Conservation (phyloP, 192 early-diverging fungal genomes). For the Coemansia aciculifera region DNA sequence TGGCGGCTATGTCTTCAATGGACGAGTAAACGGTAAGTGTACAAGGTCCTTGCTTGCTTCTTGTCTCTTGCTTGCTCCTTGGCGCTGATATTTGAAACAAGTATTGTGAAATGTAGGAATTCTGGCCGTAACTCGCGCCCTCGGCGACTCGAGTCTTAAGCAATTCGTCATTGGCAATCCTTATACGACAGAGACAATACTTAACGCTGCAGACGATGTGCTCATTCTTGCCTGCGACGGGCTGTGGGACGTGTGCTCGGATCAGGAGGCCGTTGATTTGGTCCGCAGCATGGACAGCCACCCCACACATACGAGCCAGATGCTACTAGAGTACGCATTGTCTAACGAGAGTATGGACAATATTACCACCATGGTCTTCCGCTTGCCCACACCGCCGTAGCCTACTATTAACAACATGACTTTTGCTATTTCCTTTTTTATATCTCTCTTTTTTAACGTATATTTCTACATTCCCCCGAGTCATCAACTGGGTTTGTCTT, state of each 20-base stretch:
- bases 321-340: conserved; percentile 82
- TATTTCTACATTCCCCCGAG: background rate
- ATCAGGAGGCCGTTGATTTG: conserved; percentile 90
- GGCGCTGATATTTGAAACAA: background rate
- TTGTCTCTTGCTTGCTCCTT: background rate
- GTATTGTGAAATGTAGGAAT: conserved; percentile 61
- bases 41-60: background rate
- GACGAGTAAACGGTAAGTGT: conserved; percentile 84
- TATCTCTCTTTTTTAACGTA: background rate
- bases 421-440: background rate
- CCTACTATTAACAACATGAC: background rate
- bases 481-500: too few species aligned
- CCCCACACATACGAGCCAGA: conserved; percentile 76
- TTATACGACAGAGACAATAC: conserved; percentile 89
- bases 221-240: conserved; percentile 98
- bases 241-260: conserved; percentile 96
- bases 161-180: conserved; percentile 94
- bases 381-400: conserved; percentile 41
- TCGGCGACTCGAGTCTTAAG: conserved; percentile 96
- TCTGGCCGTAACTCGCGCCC: conserved; percentile 91
- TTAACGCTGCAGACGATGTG: conserved; percentile 71
- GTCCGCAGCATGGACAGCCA: conserved; percentile 67
- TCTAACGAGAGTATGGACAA: conserved; percentile 95
- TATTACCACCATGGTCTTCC: conserved; percentile 85
- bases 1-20: conserved; percentile 97